A percentile compares a stretch with the other conserved stretches of the same genome.
Evolutionary conservation across 345 rosid genomes (phyloP).

Genomic region (Euphorbia tirucalli): DNA sequence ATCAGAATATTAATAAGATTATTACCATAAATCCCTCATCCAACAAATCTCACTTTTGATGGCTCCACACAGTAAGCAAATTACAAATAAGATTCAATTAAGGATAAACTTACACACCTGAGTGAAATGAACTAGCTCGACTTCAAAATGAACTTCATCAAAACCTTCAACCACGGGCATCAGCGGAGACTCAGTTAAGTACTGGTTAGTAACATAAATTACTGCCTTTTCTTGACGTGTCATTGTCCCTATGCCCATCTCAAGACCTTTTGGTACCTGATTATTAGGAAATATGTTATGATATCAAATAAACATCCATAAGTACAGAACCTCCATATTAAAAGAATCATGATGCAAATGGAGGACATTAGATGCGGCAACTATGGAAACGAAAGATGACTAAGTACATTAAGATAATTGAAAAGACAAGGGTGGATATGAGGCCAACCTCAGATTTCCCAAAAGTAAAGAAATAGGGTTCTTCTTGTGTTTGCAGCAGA

Average conservation of each 20-base stretch:
- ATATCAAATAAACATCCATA: not conserved
- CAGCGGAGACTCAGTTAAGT: conserved; percentile 68
- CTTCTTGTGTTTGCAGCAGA: conserved; percentile 52
- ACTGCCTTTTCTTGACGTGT: conserved; percentile 80
- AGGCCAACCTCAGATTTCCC: conserved; percentile 87
- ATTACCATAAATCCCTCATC: not conserved
- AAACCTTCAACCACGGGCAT: conserved; percentile 53
- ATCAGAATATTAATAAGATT: not conserved
- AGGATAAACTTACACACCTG: conserved; percentile 50
- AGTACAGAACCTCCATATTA: not conserved
- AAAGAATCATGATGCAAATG: not conserved
- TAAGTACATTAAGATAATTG: not conserved
- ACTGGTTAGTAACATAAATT: conserved; percentile 69
- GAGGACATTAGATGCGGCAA: not conserved
- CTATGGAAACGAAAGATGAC: not conserved
- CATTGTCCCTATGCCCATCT: conserved; percentile 96
- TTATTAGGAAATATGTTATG: conserved; percentile 11
- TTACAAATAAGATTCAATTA: not conserved
- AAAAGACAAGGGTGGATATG: conserved; percentile 1
- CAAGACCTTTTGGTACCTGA: conserved; percentile 97
- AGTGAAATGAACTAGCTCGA: conserved; percentile 83
- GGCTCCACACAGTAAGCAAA: not conserved
- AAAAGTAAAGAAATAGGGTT: conserved; percentile 81
- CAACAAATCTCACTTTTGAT: conserved; percentile 5
- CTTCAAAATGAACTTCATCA: conserved; percentile 91